Base-by-base conservation (phyloP, 1,284 basidiomycete species). In the Bondarzewia mesenterica region DNA sequence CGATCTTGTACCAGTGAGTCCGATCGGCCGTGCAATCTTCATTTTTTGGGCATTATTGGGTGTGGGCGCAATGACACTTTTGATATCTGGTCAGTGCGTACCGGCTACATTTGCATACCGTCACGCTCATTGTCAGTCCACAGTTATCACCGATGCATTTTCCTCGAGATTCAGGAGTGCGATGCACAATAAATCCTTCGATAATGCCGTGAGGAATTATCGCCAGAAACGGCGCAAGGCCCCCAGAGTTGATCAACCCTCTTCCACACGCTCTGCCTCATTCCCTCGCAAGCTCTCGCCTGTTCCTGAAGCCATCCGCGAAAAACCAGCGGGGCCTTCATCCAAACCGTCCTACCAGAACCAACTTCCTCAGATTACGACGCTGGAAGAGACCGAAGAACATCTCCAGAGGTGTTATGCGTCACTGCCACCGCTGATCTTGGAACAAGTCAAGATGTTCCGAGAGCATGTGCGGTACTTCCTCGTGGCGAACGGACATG, bases 41-140 rank as follows among this genome's bases (percentile, higher is more conserved):
- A 77, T 91, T 46, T 77, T 82, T 7, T 92, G 89, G 89, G 84
- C 87, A 0, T 63, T 93, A 40, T 65, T 87, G 7, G 87, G 87
- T 20, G 82, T 90, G 16, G 85, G 74, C 1, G 78, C 84, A 0
- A 78, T 89, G 75, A 86, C 85, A 0, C 80, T 85, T 32, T 69
- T 88, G 8, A 75, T 85, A 50, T 81, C 84, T 7, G 75, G 85
- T 83, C 49, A n/a, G 71, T 49, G n/a, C 37, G 46, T 22, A n/a
- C n/a, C 15, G 2, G 7, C 20, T 42, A 6, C 6, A 8, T 47
- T 8, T 3, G 54, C 44, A 52, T 51, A 25, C 58, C 43, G 48
- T 59, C 22, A 50, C 60, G 16, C 5, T 35, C 18, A 14, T 7
- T 43, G 7, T 10, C 15, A 41, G 22, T 32, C n/a, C n/a, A 15